Base-by-base conservation (phyloP, 768 basidiomycete genomes). In the Mycena haematopus region DNA sequence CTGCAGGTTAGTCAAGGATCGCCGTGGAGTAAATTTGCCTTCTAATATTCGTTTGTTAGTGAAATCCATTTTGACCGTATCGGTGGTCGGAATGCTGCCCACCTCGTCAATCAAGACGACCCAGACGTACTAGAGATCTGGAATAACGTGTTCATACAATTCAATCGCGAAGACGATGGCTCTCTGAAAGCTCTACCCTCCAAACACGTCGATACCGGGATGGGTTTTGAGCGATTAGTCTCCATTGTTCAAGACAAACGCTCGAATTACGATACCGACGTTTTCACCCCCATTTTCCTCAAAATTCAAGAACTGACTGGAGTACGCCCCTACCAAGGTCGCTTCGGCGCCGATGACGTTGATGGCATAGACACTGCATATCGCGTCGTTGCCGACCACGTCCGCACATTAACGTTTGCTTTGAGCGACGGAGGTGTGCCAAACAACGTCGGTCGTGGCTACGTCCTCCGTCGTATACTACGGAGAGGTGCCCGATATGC, bases 81-180 rank as follows among this genome's bases (percentile, higher is more conserved):
- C 65, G 97, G 97, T n/a, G 93, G 91, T n/a, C 86, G 97, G 52
- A 94, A 98, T 72, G 96, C 95, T 54, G 86, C 95, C 7, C 82
- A 89, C 69, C 87, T 97, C 50, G 97, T 99, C 68, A 99, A 99
- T 75, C 83, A 89, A 69, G 97, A 99, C 74, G 97, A 99, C 72
- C 95, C 97, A 1, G 89, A 96, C 65, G 97, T 99, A 9, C 84
- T 99, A 60, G 95, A 96, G 76, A 96, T 99, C 68, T 99, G 97
- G 97, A 99, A 99, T 80, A 98, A 97, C 74, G 97, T 99, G 59
- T 99, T 98, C 74, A 99, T 99, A 72, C 96, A 98, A 71, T 99
- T 92, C 81, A 99, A 99, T 74, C 92, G 97, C 50, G 96, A 99
- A 75, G 85, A 87, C 46, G 92, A 96, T 60, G 91, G 92, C 42